Evolutionary conservation across 2,329 filamentous ascomycete genomes (phyloP).

Genomic region (Colletotrichum tropicicola): DNA sequence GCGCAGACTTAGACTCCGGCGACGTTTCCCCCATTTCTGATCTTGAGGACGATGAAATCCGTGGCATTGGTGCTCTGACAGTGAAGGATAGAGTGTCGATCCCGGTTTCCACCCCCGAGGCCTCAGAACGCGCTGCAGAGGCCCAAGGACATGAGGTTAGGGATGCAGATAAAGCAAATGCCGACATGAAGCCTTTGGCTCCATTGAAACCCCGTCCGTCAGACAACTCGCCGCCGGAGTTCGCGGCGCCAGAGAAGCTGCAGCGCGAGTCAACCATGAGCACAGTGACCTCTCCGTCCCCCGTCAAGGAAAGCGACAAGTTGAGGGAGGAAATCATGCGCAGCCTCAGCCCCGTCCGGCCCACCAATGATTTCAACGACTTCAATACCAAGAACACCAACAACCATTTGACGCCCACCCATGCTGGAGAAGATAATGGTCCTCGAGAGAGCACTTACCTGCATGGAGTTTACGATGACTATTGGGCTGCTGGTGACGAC

Average conservation of each 20-base stretch:
- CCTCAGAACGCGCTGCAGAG: neutral
- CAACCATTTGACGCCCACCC: neutral
- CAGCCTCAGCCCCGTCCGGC: conserved; percentile 65
- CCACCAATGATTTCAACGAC: conserved; percentile 31
- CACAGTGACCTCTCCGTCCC: conserved; percentile 57
- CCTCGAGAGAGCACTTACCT: conserved; percentile 69
- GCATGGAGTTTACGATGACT: conserved; percentile 73
- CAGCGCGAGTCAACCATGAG: conserved; percentile 56
- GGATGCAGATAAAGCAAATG: neutral
- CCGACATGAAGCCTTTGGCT: conserved; percentile 25
- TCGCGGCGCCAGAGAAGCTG: conserved; percentile 45
- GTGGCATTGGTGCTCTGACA: neutral
- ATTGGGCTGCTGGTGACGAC: conserved; percentile 64
- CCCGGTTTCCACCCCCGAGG: conserved; percentile 1
- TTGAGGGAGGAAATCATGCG: conserved; percentile 79
- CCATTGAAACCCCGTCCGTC: conserved; percentile 31
- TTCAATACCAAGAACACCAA: neutral
- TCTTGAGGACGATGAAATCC: conserved; percentile 19
- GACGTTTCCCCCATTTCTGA: conserved; percentile 34
- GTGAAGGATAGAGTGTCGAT: conserved; percentile 10
- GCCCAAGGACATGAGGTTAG: neutral
- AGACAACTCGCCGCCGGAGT: conserved; percentile 39
- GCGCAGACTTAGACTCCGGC: conserved; percentile 4
- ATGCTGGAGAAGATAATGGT: conserved; percentile 4
- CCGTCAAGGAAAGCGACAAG: conserved; percentile 75